These are phyloP conservation scores for Lolium multiflorum DNA, from an alignment of 176 grass and related monocot genomes.

Conservation along the genomic window DNA sequence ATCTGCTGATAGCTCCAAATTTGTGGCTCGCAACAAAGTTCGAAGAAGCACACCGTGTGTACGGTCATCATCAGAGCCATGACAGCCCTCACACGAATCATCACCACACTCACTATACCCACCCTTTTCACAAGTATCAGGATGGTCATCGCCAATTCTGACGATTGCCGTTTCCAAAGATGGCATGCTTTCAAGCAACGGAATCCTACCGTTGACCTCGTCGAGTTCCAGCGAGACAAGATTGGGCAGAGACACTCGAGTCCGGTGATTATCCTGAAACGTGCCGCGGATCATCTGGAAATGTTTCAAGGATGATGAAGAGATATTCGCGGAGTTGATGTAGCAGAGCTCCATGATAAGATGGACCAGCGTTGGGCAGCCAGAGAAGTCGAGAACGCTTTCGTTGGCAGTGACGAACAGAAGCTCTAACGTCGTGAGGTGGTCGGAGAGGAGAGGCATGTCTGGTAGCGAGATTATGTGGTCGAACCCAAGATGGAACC, in stretches of 20 bases:
- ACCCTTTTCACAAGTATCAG: neutral
- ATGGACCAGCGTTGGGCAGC: neutral
- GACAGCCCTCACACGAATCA: neutral
- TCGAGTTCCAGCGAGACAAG: neutral
- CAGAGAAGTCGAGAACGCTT: neutral
- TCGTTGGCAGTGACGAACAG: neutral
- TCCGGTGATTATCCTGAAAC: neutral
- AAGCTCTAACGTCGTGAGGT: neutral
- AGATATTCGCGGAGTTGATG: neutral
- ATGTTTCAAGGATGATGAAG: neutral
- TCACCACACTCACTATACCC: neutral
- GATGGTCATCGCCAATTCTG: neutral
- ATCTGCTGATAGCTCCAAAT: neutral
- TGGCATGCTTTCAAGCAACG: conserved; percentile 15
- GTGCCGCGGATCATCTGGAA: neutral
- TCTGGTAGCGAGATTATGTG: neutral
- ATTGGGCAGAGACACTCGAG: neutral
- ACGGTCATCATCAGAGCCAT: neutral
- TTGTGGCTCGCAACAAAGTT: neutral
- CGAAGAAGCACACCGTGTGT: neutral
- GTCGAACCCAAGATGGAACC: neutral
- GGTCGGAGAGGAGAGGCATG: neutral
- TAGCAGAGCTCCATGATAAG: neutral
- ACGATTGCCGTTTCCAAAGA: neutral
- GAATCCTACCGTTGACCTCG: neutral